These are phyloP conservation scores for Yarrowia phangngaensis DNA, from an alignment of 805 yeast genomes.

Conservation along the genomic window DNA sequence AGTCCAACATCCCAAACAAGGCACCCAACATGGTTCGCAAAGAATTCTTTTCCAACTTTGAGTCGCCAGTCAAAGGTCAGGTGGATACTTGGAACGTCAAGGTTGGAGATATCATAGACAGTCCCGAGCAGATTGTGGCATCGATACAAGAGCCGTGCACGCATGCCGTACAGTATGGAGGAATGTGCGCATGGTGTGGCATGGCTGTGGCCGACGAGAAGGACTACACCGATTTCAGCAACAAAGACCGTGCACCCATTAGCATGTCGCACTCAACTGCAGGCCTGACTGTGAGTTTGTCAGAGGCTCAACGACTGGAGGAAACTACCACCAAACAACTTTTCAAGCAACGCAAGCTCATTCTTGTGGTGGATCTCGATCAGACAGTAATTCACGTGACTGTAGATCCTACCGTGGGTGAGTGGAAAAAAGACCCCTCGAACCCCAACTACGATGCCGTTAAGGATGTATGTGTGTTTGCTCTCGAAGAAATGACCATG, in stretches of 20 bases:
- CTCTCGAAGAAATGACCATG: slow-evolving; percentile 63
- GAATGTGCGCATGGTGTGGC: slow-evolving; percentile 92
- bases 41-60: slow-evolving; percentile 52
- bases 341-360: slow-evolving; percentile 60
- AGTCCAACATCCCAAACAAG: slow-evolving; percentile 34
- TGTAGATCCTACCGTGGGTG: slow-evolving; percentile 94
- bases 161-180: slow-evolving; percentile 91
- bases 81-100: slow-evolving; percentile 50
- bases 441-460: slow-evolving; percentile 84
- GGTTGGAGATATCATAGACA: slow-evolving; percentile 56
- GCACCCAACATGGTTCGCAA: slow-evolving; percentile 33
- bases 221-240: slow-evolving; percentile 69
- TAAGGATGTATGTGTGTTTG: slow-evolving; percentile 73
- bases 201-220: slow-evolving; percentile 56
- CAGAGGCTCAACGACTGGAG: slow-evolving; percentile 85
- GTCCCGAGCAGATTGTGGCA: slow-evolving; percentile 49
- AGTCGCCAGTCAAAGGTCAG: slow-evolving; percentile 75
- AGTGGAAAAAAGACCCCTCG: slow-evolving; percentile 83
- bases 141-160: slow-evolving; percentile 76
- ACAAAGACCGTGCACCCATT: slow-evolving; percentile 73
- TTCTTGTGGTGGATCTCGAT: slow-evolving; percentile 92
- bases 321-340: slow-evolving; percentile 59
- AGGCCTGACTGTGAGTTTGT: slow-evolving; percentile 74
- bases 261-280: slow-evolving; percentile 86
- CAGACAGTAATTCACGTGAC: slow-evolving; percentile 98